These are phyloP conservation scores for Cynanchum wilfordii DNA, from an alignment of 257 asterid species.

Conservation along the genomic window DNA sequence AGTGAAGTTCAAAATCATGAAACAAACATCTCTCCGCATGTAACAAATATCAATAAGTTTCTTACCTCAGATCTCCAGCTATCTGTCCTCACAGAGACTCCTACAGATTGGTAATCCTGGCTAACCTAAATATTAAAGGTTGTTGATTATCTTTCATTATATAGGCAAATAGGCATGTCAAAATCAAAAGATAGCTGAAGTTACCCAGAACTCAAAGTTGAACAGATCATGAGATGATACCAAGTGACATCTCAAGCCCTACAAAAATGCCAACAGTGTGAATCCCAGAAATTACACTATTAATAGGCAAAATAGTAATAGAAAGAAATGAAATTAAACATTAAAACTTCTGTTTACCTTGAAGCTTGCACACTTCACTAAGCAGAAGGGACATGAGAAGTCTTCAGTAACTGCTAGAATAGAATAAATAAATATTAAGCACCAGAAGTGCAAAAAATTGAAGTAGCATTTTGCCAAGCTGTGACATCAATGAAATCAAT, in stretches of 20 bases:
- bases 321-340: not conserved
- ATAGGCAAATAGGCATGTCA: not conserved
- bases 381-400: constrained; percentile 96
- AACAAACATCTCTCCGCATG: not conserved
- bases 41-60: no score
- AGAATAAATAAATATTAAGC: constrained; percentile 29
- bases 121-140: no score
- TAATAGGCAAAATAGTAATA: not conserved
- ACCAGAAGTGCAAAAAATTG: constrained; percentile 4
- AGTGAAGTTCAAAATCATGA: not conserved
- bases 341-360: constrained; percentile 50
- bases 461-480: not conserved
- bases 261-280: constrained; percentile 27
- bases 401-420: constrained; percentile 86
- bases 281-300: constrained; percentile 7
- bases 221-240: constrained; percentile 80
- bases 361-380: constrained; percentile 90
- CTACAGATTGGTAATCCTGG: no score
- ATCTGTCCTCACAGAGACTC: no score
- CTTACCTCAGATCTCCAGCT: no score
- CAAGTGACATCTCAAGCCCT: constrained; percentile 93
- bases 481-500: not conserved
- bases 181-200: constrained; percentile 16
- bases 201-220: constrained; percentile 97
- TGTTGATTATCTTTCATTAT: no score